Evolutionary conservation across 208 protist species (phyloP).

Genomic region (Crithidia sp.): DNA sequence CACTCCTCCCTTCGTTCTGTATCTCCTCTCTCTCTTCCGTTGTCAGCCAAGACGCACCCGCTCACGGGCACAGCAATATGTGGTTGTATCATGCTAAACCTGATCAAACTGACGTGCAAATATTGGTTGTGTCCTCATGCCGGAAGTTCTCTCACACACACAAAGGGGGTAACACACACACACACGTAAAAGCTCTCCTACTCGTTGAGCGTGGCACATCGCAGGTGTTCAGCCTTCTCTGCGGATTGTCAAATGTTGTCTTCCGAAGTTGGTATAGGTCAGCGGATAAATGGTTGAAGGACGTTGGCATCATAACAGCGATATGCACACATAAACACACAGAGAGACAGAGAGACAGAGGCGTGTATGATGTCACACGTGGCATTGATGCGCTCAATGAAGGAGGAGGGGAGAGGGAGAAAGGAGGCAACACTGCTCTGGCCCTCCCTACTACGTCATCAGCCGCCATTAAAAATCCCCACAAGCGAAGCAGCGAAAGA

Average conservation of each 20-base stretch:
- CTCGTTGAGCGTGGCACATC: neutral
- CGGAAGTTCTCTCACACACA: neutral
- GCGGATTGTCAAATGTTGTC: constrained; percentile 18
- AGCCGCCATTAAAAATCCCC: constrained; percentile 6
- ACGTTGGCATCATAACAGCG: constrained; percentile 11
- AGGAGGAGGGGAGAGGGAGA: neutral
- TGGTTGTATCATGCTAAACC: constrained; percentile 2
- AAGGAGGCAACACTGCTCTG: neutral
- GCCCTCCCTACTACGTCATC: constrained; percentile 17
- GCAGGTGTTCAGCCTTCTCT: constrained; percentile 20
- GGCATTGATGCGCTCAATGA: too few relatives aligned
- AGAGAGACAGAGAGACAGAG: neutral
- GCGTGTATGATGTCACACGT: too few relatives aligned
- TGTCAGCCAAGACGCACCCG: neutral
- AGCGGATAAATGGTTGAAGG: constrained; percentile 1
- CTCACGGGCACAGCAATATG: neutral
- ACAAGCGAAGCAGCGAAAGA: neutral
- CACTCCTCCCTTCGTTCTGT: neutral
- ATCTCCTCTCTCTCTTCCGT: neutral
- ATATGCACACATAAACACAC: neutral
- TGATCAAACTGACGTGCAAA: constrained; percentile 21
- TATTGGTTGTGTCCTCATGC: constrained; percentile 8
- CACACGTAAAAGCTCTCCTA: neutral
- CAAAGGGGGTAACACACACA: neutral
- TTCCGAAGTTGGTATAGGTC: neutral